Evolutionary conservation across 768 basidiomycete species (phyloP).

Genomic region (Suillus tomentosus): DNA sequence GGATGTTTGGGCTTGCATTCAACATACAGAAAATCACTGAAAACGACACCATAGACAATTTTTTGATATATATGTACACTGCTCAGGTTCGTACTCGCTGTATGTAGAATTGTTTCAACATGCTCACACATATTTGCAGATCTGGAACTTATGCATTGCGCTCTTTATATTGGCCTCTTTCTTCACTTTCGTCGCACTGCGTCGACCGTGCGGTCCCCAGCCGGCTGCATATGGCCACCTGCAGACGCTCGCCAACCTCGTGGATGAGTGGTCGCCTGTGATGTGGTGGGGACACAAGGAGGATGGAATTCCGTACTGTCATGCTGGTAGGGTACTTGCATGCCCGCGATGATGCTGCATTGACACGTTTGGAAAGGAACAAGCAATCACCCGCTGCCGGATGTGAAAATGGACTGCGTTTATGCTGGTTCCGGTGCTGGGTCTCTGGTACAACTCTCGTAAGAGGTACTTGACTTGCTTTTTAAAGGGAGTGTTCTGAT

Average conservation of each 20-base stretch:
- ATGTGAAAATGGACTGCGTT: constrained; percentile 23
- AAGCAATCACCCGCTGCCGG: constrained; percentile 20
- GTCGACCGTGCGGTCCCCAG: constrained; percentile 26
- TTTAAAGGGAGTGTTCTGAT: background rate
- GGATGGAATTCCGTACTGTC: constrained; percentile 7
- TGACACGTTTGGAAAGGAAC: background rate
- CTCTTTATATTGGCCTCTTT: constrained; percentile 25
- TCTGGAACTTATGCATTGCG: constrained; percentile 27
- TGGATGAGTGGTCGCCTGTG: constrained; percentile 37
- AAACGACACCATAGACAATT: too few relatives aligned
- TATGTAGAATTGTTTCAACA: background rate
- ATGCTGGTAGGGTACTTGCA: constrained; percentile 21
- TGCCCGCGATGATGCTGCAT: too few relatives aligned
- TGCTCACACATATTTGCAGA: constrained; percentile 15
- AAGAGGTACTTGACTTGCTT: background rate
- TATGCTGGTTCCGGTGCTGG: constrained; percentile 17
- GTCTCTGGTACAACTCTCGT: background rate
- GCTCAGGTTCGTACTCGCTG: constrained; percentile 22
- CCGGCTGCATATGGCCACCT: constrained; percentile 36
- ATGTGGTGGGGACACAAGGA: constrained; percentile 37
- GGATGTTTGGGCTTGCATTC: constrained; percentile 33
- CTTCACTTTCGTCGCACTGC: constrained; percentile 19
- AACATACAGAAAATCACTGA: too few relatives aligned
- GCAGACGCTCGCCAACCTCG: constrained; percentile 36
- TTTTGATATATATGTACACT: constrained; percentile 23